Conservation (phyloP, 73 alveolate genomes). For the Tetrahymena borealis region DNA sequence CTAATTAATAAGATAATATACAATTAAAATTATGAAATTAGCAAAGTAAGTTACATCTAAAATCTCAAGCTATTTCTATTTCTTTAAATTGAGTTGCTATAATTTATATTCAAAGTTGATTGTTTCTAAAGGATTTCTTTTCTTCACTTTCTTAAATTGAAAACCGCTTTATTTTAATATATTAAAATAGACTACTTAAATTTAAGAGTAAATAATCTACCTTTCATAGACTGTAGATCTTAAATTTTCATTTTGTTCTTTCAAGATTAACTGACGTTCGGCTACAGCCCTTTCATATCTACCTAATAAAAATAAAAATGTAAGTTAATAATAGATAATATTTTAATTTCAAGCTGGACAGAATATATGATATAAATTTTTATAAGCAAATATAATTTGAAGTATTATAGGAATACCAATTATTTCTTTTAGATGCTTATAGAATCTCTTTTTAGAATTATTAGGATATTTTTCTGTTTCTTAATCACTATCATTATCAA, state of each 20-base stretch:
- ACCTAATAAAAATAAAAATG: neutral
- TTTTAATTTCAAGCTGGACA: too few relatives aligned
- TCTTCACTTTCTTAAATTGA: neutral
- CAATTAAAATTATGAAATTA: neutral
- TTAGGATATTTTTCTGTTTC: neutral
- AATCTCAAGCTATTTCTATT: neutral
- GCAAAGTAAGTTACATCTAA: neutral
- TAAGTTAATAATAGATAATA: too few relatives aligned
- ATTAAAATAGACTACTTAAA: neutral
- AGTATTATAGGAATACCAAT: neutral
- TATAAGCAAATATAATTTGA: too few relatives aligned
- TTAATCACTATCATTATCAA: neutral
- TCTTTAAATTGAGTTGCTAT: neutral
- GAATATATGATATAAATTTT: too few relatives aligned
- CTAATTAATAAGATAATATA: neutral
- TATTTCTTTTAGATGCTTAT: neutral
- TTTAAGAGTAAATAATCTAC: neutral
- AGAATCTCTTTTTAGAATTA: neutral
- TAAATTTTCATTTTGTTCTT: neutral
- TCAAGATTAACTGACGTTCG: neutral
- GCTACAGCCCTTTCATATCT: neutral
- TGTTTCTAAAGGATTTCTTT: neutral
- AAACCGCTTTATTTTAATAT: neutral
- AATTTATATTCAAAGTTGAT: neutral
- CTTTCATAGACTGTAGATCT: neutral